These are phyloP conservation scores for Diospyros kaki DNA, from an alignment of 148 eudicot genomes.

Conservation along the genomic window DNA sequence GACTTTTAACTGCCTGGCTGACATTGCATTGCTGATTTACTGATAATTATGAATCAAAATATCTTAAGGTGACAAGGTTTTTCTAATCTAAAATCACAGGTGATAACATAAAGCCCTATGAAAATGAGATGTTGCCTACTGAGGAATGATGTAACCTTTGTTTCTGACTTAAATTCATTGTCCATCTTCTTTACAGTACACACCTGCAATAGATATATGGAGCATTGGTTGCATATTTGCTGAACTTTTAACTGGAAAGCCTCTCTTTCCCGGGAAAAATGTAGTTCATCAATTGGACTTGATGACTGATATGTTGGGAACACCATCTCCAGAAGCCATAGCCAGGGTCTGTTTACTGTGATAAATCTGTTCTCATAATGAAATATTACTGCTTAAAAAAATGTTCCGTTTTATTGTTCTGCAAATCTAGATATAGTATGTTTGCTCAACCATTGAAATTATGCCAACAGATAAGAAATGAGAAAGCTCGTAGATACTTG, in stretches of 20 bases:
- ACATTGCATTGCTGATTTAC: not conserved
- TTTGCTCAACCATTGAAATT: constrained; percentile 7
- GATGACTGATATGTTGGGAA: constrained; percentile 82
- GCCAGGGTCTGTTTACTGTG: constrained; percentile 52
- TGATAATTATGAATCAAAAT: not conserved
- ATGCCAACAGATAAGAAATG: constrained; percentile 70
- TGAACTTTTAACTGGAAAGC: constrained; percentile 86
- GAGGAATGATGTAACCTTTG: not conserved
- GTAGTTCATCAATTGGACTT: constrained; percentile 91
- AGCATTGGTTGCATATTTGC: constrained; percentile 96
- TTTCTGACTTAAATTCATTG: not conserved
- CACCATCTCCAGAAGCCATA: constrained; percentile 81
- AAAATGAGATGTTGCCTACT: not conserved
- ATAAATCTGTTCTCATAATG: not conserved
- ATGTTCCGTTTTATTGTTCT: not conserved
- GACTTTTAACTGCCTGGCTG: not conserved
- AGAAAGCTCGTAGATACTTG: constrained; percentile 81
- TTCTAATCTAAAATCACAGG: not conserved
- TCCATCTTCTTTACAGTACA: constrained; percentile 51
- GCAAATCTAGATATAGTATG: not conserved
- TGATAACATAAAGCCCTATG: not conserved
- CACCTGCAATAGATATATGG: constrained; percentile 94
- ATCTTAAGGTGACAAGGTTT: not conserved
- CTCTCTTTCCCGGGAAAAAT: constrained; percentile 88
- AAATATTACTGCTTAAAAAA: not conserved